Conservation (phyloP, 495 filamentous ascomycete genomes). For the Rostrohypoxylon terebratum region DNA sequence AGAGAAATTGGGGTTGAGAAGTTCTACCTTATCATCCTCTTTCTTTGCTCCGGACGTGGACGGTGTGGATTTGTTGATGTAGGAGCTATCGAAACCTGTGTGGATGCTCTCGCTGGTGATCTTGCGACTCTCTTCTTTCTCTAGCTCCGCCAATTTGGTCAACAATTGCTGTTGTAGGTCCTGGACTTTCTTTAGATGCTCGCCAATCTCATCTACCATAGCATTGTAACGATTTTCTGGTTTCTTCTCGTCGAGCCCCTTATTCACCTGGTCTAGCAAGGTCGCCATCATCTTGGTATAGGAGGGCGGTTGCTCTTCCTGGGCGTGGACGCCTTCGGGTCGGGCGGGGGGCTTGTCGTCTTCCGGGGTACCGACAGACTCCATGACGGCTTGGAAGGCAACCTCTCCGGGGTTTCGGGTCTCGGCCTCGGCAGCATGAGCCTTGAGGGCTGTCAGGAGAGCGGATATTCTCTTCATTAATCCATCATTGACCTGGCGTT, state of each 20-base stretch:
- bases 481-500: constrained; percentile 92
- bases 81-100: constrained; percentile 89
- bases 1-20: constrained; percentile 77
- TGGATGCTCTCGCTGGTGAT: constrained; percentile 95
- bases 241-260: constrained; percentile 78
- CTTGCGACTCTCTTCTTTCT: constrained; percentile 87
- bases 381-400: constrained; percentile 88
- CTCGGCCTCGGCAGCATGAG: constrained; percentile 74
- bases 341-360: constrained; percentile 81
- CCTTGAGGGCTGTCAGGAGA: constrained; percentile 76
- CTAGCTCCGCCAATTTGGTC: constrained; percentile 78
- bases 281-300: constrained; percentile 97
- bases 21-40: constrained; percentile 70
- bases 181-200: constrained; percentile 80
- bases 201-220: constrained; percentile 79
- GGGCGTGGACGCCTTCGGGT: constrained; percentile 77
- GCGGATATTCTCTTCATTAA: constrained; percentile 83
- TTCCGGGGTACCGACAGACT: constrained; percentile 69
- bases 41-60: constrained; percentile 56
- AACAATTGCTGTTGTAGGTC: constrained; percentile 79
- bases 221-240: constrained; percentile 72
- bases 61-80: constrained; percentile 71
- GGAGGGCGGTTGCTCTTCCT: constrained; percentile 77
- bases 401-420: constrained; percentile 76
- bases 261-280: constrained; percentile 93